Conservation (phyloP, 768 basidiomycete species). For the Infundibulicybe gibba region DNA sequence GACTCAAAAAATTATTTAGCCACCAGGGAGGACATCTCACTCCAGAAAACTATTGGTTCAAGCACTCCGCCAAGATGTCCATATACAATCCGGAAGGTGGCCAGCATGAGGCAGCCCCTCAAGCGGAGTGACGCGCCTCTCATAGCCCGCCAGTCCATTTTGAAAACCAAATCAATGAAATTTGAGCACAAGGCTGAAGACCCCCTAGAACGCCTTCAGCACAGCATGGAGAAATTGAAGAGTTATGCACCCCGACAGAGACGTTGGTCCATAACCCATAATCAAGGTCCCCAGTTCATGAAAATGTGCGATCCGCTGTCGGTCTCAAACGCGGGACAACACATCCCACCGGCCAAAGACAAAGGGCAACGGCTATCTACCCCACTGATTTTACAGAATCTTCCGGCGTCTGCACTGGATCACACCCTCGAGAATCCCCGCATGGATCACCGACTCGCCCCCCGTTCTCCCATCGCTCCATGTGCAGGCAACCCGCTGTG, state of each 20-base stretch:
- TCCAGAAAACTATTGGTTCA: background rate
- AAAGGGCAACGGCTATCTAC: constrained; percentile 12
- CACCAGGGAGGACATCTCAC: background rate
- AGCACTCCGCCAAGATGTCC: constrained; percentile 10
- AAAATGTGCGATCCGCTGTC: background rate
- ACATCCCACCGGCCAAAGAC: constrained; percentile 12
- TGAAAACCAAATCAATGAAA: no score
- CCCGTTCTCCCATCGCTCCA: constrained; percentile 10
- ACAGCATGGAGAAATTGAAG: constrained; percentile 27
- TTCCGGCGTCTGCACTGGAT: background rate
- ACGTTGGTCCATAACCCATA: constrained; percentile 14
- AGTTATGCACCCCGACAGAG: constrained; percentile 21
- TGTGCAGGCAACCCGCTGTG: constrained; percentile 3
- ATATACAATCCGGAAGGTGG: constrained; percentile 33
- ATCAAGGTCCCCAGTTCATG: background rate
- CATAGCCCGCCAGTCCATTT: background rate
- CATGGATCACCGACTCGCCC: background rate
- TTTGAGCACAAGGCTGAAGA: constrained; percentile 16
- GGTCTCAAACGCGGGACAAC: constrained; percentile 3
- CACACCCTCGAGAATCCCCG: background rate
- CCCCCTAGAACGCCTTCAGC: constrained; percentile 26
- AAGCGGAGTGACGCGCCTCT: constrained; percentile 5
- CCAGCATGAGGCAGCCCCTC: constrained; percentile 27
- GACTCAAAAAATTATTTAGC: background rate
- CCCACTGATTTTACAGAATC: constrained; percentile 2